A percentile compares a stretch with the other conserved stretches of the same genome.
These are phyloP conservation scores for Bryopsis sp. DNA, from an alignment of 139 green algal genomes.

Conservation along the genomic window DNA sequence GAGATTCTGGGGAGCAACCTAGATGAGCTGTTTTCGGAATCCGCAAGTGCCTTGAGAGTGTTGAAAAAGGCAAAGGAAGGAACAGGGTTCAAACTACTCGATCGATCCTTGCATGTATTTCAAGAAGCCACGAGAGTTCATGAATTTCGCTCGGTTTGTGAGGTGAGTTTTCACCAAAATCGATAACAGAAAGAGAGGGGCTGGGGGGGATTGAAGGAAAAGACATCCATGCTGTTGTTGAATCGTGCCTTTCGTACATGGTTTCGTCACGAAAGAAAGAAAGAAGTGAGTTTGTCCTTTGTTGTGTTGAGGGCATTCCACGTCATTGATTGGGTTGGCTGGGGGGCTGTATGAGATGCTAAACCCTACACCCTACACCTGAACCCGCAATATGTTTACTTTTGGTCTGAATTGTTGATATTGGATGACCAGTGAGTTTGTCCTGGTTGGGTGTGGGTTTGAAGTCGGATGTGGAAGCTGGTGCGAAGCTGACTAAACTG, in stretches of 20 bases:
- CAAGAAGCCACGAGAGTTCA: conserved; percentile 65
- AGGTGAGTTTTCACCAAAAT: conserved; percentile 23
- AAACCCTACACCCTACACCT: not conserved
- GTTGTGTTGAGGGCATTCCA: not conserved
- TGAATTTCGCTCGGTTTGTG: conserved; percentile 57
- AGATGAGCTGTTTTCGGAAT: conserved; percentile 41
- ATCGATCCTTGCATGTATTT: conserved; percentile 75
- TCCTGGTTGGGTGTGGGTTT: not conserved
- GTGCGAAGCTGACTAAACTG: conserved; percentile 47
- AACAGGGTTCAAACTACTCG: conserved; percentile 56
- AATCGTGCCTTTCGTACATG: not conserved
- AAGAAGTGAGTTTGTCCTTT: not conserved
- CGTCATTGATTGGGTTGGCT: not conserved
- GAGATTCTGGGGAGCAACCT: conserved; percentile 39
- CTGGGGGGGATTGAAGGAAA: not conserved
- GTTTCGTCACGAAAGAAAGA: not conserved
- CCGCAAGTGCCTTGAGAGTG: conserved; percentile 32
- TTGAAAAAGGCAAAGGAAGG: conserved; percentile 23
- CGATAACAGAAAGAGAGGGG: not conserved
- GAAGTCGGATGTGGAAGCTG: conserved; percentile 14
- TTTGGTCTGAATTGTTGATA: not conserved
- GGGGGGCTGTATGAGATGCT: not conserved
- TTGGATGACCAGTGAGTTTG: not conserved
- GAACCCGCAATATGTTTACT: not conserved
- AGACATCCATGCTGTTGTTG: not conserved